Evolutionary conservation across 1,284 basidiomycete species (phyloP).

Genomic region (Papiliotrema flavescens): DNA sequence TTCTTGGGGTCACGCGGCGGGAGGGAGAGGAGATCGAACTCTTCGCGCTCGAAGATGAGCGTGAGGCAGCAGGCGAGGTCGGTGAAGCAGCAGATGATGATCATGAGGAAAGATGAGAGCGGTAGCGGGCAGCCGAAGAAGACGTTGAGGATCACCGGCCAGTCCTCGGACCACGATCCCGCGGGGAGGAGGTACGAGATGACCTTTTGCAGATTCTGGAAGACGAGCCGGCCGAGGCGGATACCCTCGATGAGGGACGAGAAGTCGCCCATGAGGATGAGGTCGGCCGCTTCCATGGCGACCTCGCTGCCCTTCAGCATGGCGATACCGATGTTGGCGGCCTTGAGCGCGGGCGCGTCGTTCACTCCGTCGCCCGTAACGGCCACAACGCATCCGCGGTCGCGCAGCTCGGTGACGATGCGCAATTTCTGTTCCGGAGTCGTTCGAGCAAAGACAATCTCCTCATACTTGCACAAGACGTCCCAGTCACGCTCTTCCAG

Average conservation of each 20-base stretch:
- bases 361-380: slow-evolving; percentile 63
- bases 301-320: slow-evolving; percentile 46
- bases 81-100: slow-evolving; percentile 57
- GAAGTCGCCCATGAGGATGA: slow-evolving; percentile 26
- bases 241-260: slow-evolving; percentile 42
- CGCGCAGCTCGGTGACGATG: slow-evolving; percentile 59
- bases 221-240: slow-evolving; percentile 59
- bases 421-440: slow-evolving; percentile 64
- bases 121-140: slow-evolving; percentile 52
- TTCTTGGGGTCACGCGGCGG: slow-evolving; percentile 62
- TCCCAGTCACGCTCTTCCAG: slow-evolving; percentile 52
- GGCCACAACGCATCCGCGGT: slow-evolving; percentile 54
- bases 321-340: slow-evolving; percentile 48
- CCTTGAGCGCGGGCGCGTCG: slow-evolving; percentile 57
- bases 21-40: slow-evolving; percentile 54
- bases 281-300: slow-evolving; percentile 33
- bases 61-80: slow-evolving; percentile 54
- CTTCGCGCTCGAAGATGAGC: slow-evolving; percentile 56
- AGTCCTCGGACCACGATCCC: slow-evolving; percentile 58
- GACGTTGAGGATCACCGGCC: slow-evolving; percentile 56
- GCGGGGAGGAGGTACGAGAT: slow-evolving; percentile 32
- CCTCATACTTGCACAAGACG: slow-evolving; percentile 54
- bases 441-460: slow-evolving; percentile 65
- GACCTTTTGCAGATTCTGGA: slow-evolving; percentile 58
- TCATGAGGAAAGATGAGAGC: slow-evolving; percentile 51